phyloP scores from a whole-genome alignment of 2,329 filamentous ascomycete genomes.

The Ilyonectria destructans region DNA sequence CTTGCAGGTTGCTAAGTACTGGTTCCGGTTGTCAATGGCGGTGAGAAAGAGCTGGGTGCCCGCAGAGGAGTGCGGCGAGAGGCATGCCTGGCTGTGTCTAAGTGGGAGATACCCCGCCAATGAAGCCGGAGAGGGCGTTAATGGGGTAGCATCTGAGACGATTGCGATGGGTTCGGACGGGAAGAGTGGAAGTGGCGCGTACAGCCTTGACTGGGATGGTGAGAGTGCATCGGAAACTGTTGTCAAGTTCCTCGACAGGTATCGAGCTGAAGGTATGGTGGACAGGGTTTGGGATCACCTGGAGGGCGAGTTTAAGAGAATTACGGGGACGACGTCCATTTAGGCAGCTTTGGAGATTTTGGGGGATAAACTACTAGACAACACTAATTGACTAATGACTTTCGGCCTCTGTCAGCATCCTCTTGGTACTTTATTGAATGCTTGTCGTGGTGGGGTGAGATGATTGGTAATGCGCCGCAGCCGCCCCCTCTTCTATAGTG shows the following conservation, averaged over 20 bases:
- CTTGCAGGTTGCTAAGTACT: conserved; percentile 39
- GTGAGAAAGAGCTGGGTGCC: conserved; percentile 35
- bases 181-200: conserved; percentile 43
- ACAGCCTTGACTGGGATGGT: conserved; percentile 45
- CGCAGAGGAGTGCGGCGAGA: conserved; percentile 45
- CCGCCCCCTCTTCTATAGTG: neutral
- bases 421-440: neutral
- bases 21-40: conserved; percentile 27
- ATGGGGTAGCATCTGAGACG: conserved; percentile 10
- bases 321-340: conserved; percentile 28
- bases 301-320: conserved; percentile 45
- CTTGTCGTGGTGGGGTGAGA: neutral
- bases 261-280: conserved; percentile 37
- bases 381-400: neutral
- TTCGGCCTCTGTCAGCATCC: neutral
- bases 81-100: conserved; percentile 46
- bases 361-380: neutral
- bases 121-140: neutral
- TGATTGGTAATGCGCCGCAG: conserved; percentile 8
- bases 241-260: conserved; percentile 35
- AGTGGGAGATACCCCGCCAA: conserved; percentile 41
- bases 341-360: neutral
- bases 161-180: conserved; percentile 42
- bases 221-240: conserved; percentile 38
- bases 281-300: conserved; percentile 46